Evolutionary conservation across 148 eudicot genomes (phyloP), one percentile per base, ranked within the genome.

Genomic region (Vaccinium myrtillus): DNA sequence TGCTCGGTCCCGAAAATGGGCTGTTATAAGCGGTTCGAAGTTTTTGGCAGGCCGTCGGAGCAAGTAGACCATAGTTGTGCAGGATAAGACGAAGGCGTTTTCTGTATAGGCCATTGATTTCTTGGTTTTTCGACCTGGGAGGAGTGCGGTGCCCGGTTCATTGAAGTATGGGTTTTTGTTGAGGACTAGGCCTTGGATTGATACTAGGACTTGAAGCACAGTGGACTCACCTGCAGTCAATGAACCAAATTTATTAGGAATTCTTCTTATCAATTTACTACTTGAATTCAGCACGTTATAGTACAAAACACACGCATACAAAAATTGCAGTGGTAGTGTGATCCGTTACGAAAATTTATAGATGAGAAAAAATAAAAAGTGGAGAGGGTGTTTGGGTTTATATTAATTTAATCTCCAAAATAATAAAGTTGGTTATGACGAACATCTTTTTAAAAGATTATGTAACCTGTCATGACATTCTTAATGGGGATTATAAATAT

Each of bases 181-280:
- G 11, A 96, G 89, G 61, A 96, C 95, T 6, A 96, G 92, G 6
- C 92, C 99, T 80, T 96, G 98, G 58, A 96, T 87, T 4, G 99
- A 96, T 14, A 96, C 89, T 30, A 96, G 86, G 6, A 96, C 80
- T 90, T 96, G 98, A 51, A 90, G 87, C 43, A 94, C 82, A 8
- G 89, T 93, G 19, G 99, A 96, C 1, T 55, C 63, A 67, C 73
- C 73, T 67, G 73, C 73, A 67, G 36, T 67, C 69, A 63, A 63
- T 8, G 67, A 2, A 2, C 21, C 4, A 61, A 61, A 21, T 61
- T 9, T 10, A 21, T 9, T 10, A 21, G n/a, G 67, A 61, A 7
- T 7, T 61, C 8, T 2, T 21, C 8, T 50, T 8, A 10, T 10
- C 53, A 8, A 10, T 50, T 10, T 8, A 50, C 12, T 8, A 16